A percentile compares a stretch with the other conserved stretches of the same genome.
Conservation (phyloP, 2,329 filamentous ascomycete species). For the Exophiala bonariae region DNA sequence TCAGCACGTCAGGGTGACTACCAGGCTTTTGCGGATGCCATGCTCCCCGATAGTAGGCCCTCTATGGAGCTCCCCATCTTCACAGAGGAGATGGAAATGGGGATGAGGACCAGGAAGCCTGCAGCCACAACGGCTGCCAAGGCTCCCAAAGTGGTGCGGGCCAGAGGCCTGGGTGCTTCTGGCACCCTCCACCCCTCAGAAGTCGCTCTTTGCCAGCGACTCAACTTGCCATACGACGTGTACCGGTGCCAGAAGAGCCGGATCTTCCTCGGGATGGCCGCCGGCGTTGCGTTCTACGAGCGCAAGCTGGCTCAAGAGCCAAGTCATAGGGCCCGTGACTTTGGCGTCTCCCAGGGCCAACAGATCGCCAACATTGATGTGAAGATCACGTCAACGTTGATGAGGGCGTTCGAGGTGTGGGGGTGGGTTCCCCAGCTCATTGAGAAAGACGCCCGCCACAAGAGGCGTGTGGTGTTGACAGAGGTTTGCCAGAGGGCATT, state of each 20-base stretch:
- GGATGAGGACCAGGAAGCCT: too few relatives aligned
- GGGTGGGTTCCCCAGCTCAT: constrained; percentile 9
- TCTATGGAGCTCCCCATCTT: too few relatives aligned
- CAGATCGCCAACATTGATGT: constrained; percentile 15
- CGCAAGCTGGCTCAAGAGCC: constrained; percentile 1
- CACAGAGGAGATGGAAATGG: too few relatives aligned
- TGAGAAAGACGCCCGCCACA: neutral
- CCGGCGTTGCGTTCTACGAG: constrained; percentile 11
- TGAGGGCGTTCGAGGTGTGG: constrained; percentile 6
- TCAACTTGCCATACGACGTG: constrained; percentile 6
- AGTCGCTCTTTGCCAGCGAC: constrained; percentile 7
- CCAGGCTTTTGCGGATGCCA: constrained; percentile 10
- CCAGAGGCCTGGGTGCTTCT: constrained; percentile 7
- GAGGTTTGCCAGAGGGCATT: neutral
- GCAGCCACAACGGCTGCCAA: too few relatives aligned
- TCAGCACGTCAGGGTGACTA: constrained; percentile 3
- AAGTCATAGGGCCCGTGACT: constrained; percentile 5
- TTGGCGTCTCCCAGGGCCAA: constrained; percentile 12
- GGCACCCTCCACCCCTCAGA: constrained; percentile 10
- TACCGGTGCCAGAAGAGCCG: constrained; percentile 21
- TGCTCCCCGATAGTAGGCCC: constrained; percentile 2
- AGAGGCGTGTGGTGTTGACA: neutral
- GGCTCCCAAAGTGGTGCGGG: neutral
- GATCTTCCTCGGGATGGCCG: constrained; percentile 16
- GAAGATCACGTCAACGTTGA: constrained; percentile 14